Evolutionary conservation across 768 basidiomycete genomes (phyloP), one percentile per base, ranked within the genome.

Genomic region (Saitozyma podzolica): DNA sequence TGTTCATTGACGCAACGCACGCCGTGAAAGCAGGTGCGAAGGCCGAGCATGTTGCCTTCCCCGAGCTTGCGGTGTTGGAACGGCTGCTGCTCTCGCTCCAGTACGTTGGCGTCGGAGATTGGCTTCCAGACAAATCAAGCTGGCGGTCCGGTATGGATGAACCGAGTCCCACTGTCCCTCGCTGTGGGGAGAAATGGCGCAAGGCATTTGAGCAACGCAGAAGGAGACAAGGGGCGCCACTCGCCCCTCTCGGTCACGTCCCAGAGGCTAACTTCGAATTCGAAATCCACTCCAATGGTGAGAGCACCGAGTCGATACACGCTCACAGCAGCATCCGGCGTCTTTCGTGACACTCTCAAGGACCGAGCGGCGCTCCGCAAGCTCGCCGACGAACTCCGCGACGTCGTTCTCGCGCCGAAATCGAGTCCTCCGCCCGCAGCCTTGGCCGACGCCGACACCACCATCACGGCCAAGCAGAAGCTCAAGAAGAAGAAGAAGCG

Each of bases 401-500:
- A 52, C n/a, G 52, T 74, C n/a, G 61, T 70, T 7, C 58, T 68
- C 6, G 40, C 67, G 7, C 29, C 29, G 29, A 29, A 5, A 5
- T 29, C 29, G 5, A 29, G 29, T 5, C 29, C 29, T 29, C 29
- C 29, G 29, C 29, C 29, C 29, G 29, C 29, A 29, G 29, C 29
- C 29, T 29, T 29, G 29, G 5, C 29, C 29, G 5, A 29, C 29
- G 29, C 29, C 29, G 29, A 29, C 29, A 29, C 29, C 29, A 29
- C 29, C 29, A 29, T 29, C 29, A 53, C 47, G 7, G 59, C 55
- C 6, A 78, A 73, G 62, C 77, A 78, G 61, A 81, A 82, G 69
- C 70, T 78, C 29, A 29, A 29, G 53, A 93, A 92, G 85, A 94
- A 94, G 85, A 97, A 96, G 86, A 97, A 96, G 81, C 85, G 92